Evolutionary conservation across 2,329 filamentous ascomycete species (phyloP).

Genomic region (Penicillium brevicompactum): DNA sequence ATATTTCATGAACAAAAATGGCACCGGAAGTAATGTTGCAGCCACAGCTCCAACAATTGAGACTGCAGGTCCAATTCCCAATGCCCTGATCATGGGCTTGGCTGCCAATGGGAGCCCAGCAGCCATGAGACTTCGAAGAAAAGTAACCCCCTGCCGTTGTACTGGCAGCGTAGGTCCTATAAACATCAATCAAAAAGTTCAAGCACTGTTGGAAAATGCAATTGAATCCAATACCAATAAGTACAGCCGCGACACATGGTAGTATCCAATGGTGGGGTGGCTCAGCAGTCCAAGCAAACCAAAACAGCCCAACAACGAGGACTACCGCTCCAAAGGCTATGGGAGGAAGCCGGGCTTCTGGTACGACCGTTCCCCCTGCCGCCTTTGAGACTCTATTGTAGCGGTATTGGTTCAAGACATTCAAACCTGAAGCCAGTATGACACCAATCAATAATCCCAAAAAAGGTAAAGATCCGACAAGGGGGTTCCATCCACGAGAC

Average conservation of each 20-base stretch:
- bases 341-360: conserved; percentile 47
- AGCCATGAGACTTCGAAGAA: conserved; percentile 47
- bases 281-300: conserved; percentile 46
- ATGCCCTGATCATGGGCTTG: conserved; percentile 43
- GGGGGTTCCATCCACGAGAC: conserved; percentile 38
- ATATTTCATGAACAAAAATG: conserved; percentile 49
- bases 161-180: conserved; percentile 45
- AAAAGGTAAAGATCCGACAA: conserved; percentile 48
- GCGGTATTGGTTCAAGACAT: conserved; percentile 44
- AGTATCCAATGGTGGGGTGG: conserved; percentile 20
- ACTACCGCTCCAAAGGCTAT: conserved; percentile 49
- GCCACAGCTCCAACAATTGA: conserved; percentile 47
- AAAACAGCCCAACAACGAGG: conserved; percentile 48
- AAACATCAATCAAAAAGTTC: conserved; percentile 49
- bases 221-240: conserved; percentile 52
- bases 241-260: conserved; percentile 22
- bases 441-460: conserved; percentile 49
- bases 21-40: conserved; percentile 45
- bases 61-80: conserved; percentile 47
- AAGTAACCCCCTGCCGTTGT: conserved; percentile 48
- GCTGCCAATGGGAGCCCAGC: conserved; percentile 40
- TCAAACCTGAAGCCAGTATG: conserved; percentile 42
- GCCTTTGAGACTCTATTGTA: conserved; percentile 39
- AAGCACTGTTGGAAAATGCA: conserved; percentile 51
- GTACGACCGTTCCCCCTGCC: conserved; percentile 35